Conservation (phyloP, 2,329 filamentous ascomycete species). For the Penicillium decumbens region DNA sequence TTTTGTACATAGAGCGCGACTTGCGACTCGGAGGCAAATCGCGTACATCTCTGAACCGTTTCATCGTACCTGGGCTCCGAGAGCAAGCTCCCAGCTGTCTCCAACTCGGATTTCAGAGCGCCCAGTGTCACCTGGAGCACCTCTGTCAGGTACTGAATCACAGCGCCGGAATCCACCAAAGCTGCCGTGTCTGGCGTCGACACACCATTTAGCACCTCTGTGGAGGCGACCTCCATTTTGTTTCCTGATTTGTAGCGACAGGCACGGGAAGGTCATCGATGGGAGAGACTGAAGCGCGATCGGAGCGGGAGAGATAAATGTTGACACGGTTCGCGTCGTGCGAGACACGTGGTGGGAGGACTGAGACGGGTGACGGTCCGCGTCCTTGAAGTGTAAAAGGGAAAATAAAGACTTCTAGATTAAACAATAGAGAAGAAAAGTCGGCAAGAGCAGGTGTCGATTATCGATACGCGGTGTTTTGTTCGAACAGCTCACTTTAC, state of each 20-base stretch:
- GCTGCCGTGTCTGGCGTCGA: conserved; percentile 29
- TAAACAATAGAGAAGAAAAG: conserved; percentile 14
- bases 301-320: conserved; percentile 12
- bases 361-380: conserved; percentile 3
- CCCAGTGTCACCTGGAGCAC: conserved; percentile 71
- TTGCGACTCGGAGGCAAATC: conserved; percentile 85
- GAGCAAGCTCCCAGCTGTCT: conserved; percentile 75
- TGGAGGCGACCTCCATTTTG: conserved; percentile 38
- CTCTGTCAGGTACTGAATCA: conserved; percentile 67
- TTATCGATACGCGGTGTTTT: conserved; percentile 21
- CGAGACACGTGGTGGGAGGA: background rate
- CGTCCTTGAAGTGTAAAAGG: background rate
- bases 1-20: conserved; percentile 89
- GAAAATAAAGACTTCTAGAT: conserved; percentile 13
- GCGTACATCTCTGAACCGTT: conserved; percentile 78
- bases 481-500: conserved; percentile 15
- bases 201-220: conserved; percentile 35
- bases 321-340: conserved; percentile 20
- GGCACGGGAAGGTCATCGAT: conserved; percentile 31
- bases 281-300: conserved; percentile 16
- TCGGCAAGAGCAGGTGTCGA: conserved; percentile 2
- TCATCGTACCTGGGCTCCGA: conserved; percentile 67
- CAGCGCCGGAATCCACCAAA: conserved; percentile 59
- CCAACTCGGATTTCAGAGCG: conserved; percentile 71
- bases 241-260: conserved; percentile 25